A percentile compares a stretch with the other conserved stretches of the same genome.
phyloP scores from a whole-genome alignment of 108 stramenopile species.

The Nannochloropsis salina region DNA sequence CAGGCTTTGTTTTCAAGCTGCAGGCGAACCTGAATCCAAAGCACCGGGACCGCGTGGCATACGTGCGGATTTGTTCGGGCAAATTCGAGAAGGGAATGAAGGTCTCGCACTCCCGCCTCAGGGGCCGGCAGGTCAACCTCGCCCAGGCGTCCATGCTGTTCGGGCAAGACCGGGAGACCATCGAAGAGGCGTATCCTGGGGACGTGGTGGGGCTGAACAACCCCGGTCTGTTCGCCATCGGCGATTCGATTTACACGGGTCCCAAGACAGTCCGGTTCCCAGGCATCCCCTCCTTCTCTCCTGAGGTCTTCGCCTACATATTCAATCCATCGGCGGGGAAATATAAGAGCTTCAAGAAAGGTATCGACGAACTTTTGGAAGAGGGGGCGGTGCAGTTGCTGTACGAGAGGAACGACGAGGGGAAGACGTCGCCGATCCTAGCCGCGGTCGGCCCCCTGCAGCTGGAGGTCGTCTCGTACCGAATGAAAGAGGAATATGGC shows the following conservation, averaged over 20 bases:
- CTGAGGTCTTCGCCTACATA: constrained; percentile 81
- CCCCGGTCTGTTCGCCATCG: constrained; percentile 79
- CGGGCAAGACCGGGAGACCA: constrained; percentile 75
- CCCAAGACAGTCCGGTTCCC: constrained; percentile 68
- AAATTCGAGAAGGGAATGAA: constrained; percentile 90
- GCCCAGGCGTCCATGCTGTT: constrained; percentile 88
- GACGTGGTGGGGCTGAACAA: constrained; percentile 95
- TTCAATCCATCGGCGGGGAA: constrained; percentile 77
- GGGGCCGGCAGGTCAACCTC: constrained; percentile 74
- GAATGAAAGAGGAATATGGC: constrained; percentile 78
- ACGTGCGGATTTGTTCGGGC: constrained; percentile 79
- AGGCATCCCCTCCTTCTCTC: constrained; percentile 84
- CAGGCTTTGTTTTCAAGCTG: constrained; percentile 91
- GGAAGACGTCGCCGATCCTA: constrained; percentile 78
- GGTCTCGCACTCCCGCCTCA: constrained; percentile 56
- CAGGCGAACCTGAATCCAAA: constrained; percentile 94
- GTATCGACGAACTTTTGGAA: constrained; percentile 69
- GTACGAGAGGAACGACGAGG: constrained; percentile 81
- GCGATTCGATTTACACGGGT: constrained; percentile 76
- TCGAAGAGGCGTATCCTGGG: constrained; percentile 84
- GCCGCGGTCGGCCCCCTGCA: constrained; percentile 92
- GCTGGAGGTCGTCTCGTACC: constrained; percentile 82
- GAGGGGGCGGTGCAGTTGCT: constrained; percentile 91
- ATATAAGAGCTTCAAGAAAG: constrained; percentile 86
- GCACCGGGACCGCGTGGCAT: constrained; percentile 88